These are phyloP conservation scores for Castanopsis chinensis DNA, from an alignment of 306 rosid genomes.

Conservation along the genomic window DNA sequence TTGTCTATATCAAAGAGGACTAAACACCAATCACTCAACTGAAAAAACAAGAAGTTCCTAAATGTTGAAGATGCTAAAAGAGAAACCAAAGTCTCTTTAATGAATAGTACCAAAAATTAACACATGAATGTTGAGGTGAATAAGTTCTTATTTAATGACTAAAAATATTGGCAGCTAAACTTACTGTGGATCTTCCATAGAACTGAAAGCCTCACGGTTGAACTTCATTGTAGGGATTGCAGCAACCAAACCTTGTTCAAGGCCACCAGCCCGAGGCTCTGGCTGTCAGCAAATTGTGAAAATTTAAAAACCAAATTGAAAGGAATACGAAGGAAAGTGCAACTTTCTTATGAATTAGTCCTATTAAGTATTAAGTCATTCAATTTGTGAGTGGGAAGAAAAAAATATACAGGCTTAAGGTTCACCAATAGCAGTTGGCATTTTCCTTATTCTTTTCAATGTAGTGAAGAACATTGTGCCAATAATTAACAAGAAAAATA, in stretches of 20 bases:
- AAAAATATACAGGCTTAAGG: neutral
- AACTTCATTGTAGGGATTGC: slow-evolving; percentile 93
- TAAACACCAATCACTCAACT: neutral
- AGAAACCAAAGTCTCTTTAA: neutral
- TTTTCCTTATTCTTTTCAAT: neutral
- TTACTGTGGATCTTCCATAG: slow-evolving; percentile 80
- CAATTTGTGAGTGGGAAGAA: neutral
- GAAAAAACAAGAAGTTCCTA: neutral
- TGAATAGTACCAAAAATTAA: neutral
- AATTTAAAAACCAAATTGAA: slow-evolving; percentile 36
- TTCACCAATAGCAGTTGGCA: neutral
- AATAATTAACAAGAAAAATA: neutral
- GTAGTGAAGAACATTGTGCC: neutral
- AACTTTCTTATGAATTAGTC: neutral
- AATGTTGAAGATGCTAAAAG: neutral
- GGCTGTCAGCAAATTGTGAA: slow-evolving; percentile 73
- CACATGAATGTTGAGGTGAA: neutral
- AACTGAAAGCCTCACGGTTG: slow-evolving; percentile 75
- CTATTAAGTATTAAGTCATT: neutral
- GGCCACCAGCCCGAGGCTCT: slow-evolving; percentile 61
- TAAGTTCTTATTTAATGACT: neutral
- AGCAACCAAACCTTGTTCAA: slow-evolving; percentile 73
- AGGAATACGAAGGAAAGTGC: neutral
- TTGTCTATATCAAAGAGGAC: neutral
- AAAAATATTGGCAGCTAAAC: slow-evolving; percentile 30